Evolutionary conservation across 331 rosid genomes (phyloP).

Genomic region (Quercus phellos): DNA sequence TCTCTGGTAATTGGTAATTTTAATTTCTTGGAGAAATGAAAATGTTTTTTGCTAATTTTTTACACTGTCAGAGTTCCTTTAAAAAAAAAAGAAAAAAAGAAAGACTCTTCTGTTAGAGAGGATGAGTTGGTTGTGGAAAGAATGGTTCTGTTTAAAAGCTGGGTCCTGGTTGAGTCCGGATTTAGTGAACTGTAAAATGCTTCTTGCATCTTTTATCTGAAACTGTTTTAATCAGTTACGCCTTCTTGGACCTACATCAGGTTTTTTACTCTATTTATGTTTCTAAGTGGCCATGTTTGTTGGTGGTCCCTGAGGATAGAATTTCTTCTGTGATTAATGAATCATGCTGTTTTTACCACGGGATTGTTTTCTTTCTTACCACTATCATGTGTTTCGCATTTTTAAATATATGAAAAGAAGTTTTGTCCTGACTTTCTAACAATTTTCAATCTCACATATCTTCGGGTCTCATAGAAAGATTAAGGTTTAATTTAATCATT

Average conservation of each 20-base stretch:
- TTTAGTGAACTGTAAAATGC: neutral
- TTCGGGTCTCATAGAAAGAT: neutral
- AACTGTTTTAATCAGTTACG: neutral
- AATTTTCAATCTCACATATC: neutral
- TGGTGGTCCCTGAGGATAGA: neutral
- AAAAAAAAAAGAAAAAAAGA: no score
- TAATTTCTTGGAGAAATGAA: neutral
- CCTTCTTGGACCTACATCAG: constrained; percentile 18
- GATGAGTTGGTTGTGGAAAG: constrained; percentile 8
- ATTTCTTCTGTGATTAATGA: neutral
- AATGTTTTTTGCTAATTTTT: constrained; percentile 2
- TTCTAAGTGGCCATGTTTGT: neutral
- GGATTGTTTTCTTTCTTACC: neutral
- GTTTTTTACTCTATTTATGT: neutral
- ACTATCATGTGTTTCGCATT: neutral
- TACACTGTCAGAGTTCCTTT: neutral
- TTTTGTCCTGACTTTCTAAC: neutral
- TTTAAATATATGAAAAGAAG: neutral
- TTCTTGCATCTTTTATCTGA: neutral
- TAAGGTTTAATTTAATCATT: neutral
- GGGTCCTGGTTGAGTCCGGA: neutral
- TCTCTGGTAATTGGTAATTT: neutral
- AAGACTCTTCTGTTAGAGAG: neutral
- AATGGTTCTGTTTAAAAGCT: constrained; percentile 13
- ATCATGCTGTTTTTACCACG: neutral